Evolutionary conservation across 257 asterid genomes (phyloP).

Genomic region (Striga asiatica): DNA sequence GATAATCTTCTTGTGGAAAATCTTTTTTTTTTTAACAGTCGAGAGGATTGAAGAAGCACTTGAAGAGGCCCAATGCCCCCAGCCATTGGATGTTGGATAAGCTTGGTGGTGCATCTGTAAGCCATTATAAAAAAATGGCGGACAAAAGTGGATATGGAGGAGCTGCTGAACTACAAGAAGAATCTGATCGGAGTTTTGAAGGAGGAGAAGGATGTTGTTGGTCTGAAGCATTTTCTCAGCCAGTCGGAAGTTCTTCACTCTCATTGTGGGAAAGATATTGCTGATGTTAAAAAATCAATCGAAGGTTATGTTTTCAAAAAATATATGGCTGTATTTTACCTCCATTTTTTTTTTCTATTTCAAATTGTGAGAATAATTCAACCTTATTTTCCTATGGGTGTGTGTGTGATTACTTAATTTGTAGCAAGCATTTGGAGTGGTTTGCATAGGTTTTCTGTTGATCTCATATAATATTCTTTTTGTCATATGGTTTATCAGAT

Average conservation of each 20-base stretch:
- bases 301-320: slow-evolving; percentile 30
- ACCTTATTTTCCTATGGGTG: background rate
- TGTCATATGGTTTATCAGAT: background rate
- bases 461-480: no score
- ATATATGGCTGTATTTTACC: no score
- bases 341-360: background rate
- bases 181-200: slow-evolving; percentile 43
- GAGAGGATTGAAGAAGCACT: no score
- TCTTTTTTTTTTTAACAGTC: no score
- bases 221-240: slow-evolving; percentile 34
- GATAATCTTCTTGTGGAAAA: no score
- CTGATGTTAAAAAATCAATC: slow-evolving; percentile 26
- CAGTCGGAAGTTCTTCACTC: slow-evolving; percentile 40
- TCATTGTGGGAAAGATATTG: slow-evolving; percentile 36
- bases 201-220: slow-evolving; percentile 32
- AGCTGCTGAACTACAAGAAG: slow-evolving; percentile 30
- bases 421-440: background rate
- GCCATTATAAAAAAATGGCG: no score
- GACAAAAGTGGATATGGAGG: slow-evolving; percentile 38
- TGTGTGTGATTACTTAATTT: no score
- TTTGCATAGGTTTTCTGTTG: background rate
- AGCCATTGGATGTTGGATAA: no score
- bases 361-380: background rate
- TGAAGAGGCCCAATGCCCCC: no score
- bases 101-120: no score